Evolutionary conservation across 176 grass and related monocot species (phyloP).

Genomic region (Poa annua): DNA sequence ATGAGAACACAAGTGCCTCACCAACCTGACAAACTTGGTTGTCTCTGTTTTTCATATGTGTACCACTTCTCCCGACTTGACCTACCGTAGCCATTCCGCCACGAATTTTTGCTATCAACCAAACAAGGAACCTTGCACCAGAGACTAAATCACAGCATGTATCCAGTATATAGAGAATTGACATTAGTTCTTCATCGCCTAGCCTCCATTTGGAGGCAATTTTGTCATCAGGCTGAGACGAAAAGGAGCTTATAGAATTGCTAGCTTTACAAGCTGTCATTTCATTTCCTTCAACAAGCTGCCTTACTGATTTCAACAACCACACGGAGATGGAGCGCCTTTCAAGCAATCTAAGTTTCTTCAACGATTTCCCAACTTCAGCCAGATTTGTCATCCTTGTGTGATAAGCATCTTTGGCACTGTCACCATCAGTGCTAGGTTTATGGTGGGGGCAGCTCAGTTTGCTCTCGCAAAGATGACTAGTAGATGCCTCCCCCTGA

Average conservation of each 20-base stretch:
- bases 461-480: slow-evolving; percentile 97
- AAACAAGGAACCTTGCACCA: slow-evolving; percentile 74
- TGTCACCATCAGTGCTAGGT: slow-evolving; percentile 64
- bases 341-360: slow-evolving; percentile 86
- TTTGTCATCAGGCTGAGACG: slow-evolving; percentile 61
- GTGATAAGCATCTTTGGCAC: slow-evolving; percentile 67
- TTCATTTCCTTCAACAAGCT: slow-evolving; percentile 94
- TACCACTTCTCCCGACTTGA: slow-evolving; percentile 62
- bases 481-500: slow-evolving; percentile 94
- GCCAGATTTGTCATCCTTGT: slow-evolving; percentile 51
- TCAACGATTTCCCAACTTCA: slow-evolving; percentile 82
- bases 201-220: slow-evolving; percentile 65
- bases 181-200: slow-evolving; percentile 85
- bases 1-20: slow-evolving; percentile 92
- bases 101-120: slow-evolving; percentile 79
- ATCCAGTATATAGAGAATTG: slow-evolving; percentile 89
- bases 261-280: slow-evolving; percentile 60
- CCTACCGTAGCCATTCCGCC: slow-evolving; percentile 49
- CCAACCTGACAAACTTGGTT: slow-evolving; percentile 85
- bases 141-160: slow-evolving; percentile 89
- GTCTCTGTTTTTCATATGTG: slow-evolving; percentile 74
- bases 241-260: slow-evolving; percentile 56
- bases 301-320: slow-evolving; percentile 82
- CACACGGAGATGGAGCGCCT: slow-evolving; percentile 87
- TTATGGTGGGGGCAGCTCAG: slow-evolving; percentile 83